Evolutionary conservation across 2,329 filamentous ascomycete species (phyloP), one percentile per base, ranked within the genome.

Genomic region (Aspergillus uvarum): DNA sequence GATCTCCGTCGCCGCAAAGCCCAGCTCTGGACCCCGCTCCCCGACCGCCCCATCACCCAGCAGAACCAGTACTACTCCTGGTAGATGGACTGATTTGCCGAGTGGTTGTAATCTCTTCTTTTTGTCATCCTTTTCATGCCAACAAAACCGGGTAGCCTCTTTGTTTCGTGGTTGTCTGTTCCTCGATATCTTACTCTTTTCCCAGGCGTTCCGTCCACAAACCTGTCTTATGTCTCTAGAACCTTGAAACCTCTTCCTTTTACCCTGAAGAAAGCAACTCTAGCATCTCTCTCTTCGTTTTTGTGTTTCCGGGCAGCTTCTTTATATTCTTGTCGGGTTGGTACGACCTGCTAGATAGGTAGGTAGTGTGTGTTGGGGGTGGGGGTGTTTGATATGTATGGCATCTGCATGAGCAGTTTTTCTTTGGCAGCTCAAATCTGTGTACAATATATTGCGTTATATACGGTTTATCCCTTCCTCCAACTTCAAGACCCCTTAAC

Each of bases 21-120:
- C 62, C 90, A 91, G 64, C 87, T 94, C 16, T 97, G 94, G 94
- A 85, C 90, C 12, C 91, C 93, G 69, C 80, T 98, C 56, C 94
- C 94, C 7, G 91, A 97, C 76, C 87, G 93, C 63, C 90, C 89
- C 6, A 83, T 99, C 58, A 88, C 89, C 63, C 88, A 88, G 38
- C 93, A 97, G 80, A 85, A 90, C 68, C 94, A 92, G 72, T 96
- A 95, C 76, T 96, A 96, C 77, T 87, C 90, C 62, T 99, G 94
- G 94, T 98, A 88, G 73, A 24, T 54, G 48, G 49, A 8, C 58
- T 14, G 26, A 29, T 29, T 7, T 8, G 7, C 2, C 19, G 47
- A n/a, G 42, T 24, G 32, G 14, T 16, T 35, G 11, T 35, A 35
- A 16, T 35, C 3, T 35, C 5, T 16, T 6, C 2, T 35, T 12